Percentiles rank a stretch among this genome's conserved stretches.
Evolutionary conservation across 2,329 filamentous ascomycete genomes (phyloP).

Genomic region (Alternaria solani): DNA sequence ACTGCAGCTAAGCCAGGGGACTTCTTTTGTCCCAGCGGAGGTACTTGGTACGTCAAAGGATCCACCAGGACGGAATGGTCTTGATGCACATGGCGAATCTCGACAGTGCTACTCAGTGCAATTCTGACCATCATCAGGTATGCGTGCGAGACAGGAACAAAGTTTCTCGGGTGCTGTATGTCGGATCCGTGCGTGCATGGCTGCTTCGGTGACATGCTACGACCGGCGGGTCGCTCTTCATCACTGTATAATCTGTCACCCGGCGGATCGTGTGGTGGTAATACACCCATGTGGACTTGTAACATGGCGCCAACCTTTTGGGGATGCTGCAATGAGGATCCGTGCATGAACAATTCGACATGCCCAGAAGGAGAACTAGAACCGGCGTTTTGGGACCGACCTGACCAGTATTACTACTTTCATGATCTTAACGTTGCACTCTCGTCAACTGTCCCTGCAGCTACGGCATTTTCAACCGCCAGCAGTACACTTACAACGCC

Average conservation of each 20-base stretch:
- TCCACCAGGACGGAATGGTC: neutral
- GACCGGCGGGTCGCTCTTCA: conserved; percentile 40
- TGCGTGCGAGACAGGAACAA: conserved; percentile 25
- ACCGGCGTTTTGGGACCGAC: conserved; percentile 24
- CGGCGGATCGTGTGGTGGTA: conserved; percentile 36
- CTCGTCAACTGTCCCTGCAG: neutral
- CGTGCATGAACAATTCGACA: conserved; percentile 38
- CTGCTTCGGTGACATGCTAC: conserved; percentile 40
- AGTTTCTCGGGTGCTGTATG: conserved; percentile 51
- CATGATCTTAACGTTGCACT: conserved; percentile 13
- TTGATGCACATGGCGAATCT: neutral
- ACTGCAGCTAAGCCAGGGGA: conserved; percentile 19
- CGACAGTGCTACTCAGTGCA: accelerated
- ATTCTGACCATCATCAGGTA: conserved; percentile 3
- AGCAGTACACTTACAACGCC: neutral
- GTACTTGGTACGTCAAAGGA: conserved; percentile 16
- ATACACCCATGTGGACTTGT: conserved; percentile 48
- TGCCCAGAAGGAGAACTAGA: conserved; percentile 39
- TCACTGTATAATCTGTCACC: conserved; percentile 38
- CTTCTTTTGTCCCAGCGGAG: conserved; percentile 24
- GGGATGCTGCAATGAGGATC: conserved; percentile 48
- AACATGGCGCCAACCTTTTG: conserved; percentile 38
- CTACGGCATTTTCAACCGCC: neutral
- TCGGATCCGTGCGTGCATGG: conserved; percentile 45
- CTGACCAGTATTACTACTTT: conserved; percentile 24